Percentiles rank a stretch among this genome's conserved stretches.
These are phyloP conservation scores for Heliamphora exappendiculata DNA, from an alignment of 148 eudicot species.

Conservation along the genomic window DNA sequence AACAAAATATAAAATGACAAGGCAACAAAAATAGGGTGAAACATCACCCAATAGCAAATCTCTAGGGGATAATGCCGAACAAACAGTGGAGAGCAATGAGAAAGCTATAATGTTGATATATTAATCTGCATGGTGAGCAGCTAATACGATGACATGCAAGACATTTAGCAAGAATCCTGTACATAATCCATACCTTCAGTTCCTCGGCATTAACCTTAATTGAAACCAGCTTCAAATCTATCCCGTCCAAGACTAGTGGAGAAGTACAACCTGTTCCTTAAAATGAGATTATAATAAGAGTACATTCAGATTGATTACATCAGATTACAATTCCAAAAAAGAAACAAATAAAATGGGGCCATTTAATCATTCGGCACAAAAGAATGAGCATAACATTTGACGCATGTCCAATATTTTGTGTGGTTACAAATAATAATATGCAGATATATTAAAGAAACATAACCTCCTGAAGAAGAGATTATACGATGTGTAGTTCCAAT, in stretches of 20 bases:
- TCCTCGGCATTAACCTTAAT: conserved; percentile 56
- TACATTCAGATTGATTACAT: background rate
- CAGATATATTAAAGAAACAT: background rate
- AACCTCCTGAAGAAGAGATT: conserved; percentile 1
- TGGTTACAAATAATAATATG: background rate
- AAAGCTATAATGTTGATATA: background rate
- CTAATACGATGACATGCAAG: background rate
- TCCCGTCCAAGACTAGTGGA: conserved; percentile 76
- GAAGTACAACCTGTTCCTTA: conserved; percentile 49
- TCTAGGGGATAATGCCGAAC: background rate
- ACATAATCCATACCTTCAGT: conserved; percentile 43
- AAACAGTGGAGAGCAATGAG: background rate
- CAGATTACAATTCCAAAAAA: background rate
- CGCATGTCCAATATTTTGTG: background rate
- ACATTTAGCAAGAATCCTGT: background rate
- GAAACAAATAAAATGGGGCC: background rate
- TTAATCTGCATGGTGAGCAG: background rate
- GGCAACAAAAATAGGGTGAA: background rate
- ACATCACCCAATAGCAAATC: background rate
- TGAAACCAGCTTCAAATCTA: conserved; percentile 70
- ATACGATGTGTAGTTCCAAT: background rate
- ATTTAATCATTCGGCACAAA: background rate
- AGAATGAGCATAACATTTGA: background rate
- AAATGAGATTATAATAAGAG: background rate
- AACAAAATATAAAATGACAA: no score